phyloP scores from a whole-genome alignment of 2,329 filamentous ascomycete genomes.

The Colletotrichum musae region DNA sequence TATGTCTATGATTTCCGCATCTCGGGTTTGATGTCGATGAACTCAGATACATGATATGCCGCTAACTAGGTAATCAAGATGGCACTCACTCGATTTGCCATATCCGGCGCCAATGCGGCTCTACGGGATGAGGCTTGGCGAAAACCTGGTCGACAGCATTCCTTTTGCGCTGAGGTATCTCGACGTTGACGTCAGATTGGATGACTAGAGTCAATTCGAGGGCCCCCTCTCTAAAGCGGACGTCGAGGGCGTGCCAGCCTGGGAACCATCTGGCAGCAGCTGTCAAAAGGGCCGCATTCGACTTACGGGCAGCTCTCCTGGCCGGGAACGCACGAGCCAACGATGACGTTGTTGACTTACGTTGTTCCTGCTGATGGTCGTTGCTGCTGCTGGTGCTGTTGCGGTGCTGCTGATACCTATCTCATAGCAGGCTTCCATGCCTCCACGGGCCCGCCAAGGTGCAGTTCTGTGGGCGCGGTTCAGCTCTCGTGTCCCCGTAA shows the following conservation, averaged over 20 bases:
- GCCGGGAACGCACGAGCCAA: conserved; percentile 38
- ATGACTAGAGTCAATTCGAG: conserved; percentile 20
- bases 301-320: neutral
- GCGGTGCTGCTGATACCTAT: no score
- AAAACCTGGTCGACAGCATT: conserved; percentile 19
- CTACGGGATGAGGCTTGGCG: conserved; percentile 4
- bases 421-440: no score
- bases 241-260: neutral
- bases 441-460: conserved; percentile 23
- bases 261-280: conserved; percentile 20
- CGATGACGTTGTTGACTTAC: conserved; percentile 44
- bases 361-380: conserved; percentile 5
- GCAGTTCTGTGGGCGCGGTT: conserved; percentile 2
- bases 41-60: no score
- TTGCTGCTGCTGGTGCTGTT: conserved; percentile 13
- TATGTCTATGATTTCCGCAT: no score
- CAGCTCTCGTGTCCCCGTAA: conserved; percentile 24
- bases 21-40: no score
- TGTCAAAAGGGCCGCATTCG: neutral
- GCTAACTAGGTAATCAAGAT: no score
- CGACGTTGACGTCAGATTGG: conserved; percentile 37
- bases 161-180: conserved; percentile 5
- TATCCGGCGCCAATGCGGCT: conserved; percentile 11
- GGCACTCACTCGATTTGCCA: neutral
- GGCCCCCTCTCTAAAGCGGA: no score